Conservation (phyloP, 208 protist species). For the Leishmania lainsoni region DNA sequence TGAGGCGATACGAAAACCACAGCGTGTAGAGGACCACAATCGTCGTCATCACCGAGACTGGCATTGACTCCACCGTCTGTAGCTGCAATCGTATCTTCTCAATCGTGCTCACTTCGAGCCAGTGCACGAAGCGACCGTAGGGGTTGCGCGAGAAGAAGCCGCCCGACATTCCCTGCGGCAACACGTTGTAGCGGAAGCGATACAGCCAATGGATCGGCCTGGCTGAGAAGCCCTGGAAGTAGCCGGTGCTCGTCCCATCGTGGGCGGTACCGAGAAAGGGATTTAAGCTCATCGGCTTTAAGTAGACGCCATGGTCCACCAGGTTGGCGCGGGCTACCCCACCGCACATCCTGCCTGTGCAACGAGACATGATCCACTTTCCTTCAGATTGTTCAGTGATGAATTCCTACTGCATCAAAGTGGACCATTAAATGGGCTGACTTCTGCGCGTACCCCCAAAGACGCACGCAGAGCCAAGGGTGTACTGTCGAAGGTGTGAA, state of each 20-base stretch:
- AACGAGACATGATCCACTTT: conserved; percentile 56
- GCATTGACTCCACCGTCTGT: conserved; percentile 60
- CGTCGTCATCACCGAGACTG: conserved; percentile 43
- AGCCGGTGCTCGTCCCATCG: conserved; percentile 75
- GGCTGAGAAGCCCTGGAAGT: conserved; percentile 67
- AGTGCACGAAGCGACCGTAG: conserved; percentile 82
- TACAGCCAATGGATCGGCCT: conserved; percentile 85
- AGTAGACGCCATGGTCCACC: conserved; percentile 73
- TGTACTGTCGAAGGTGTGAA: background rate
- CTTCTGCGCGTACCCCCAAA: background rate
- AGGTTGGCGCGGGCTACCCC: conserved; percentile 62
- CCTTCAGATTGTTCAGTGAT: background rate
- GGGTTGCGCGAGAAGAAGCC: conserved; percentile 87
- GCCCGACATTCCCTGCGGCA: conserved; percentile 62
- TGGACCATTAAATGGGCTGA: too few species aligned
- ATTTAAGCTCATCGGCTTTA: conserved; percentile 82
- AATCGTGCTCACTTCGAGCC: conserved; percentile 87
- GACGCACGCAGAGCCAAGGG: background rate
- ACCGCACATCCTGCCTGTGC: conserved; percentile 52
- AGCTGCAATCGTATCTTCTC: conserved; percentile 81
- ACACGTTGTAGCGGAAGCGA: conserved; percentile 83
- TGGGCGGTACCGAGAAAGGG: conserved; percentile 71
- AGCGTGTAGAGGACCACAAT: conserved; percentile 60
- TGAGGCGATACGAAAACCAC: conserved; percentile 79
- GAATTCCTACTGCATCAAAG: background rate